These are phyloP conservation scores for Sapria himalayana DNA, from an alignment of 345 rosid species.

Conservation along the genomic window DNA sequence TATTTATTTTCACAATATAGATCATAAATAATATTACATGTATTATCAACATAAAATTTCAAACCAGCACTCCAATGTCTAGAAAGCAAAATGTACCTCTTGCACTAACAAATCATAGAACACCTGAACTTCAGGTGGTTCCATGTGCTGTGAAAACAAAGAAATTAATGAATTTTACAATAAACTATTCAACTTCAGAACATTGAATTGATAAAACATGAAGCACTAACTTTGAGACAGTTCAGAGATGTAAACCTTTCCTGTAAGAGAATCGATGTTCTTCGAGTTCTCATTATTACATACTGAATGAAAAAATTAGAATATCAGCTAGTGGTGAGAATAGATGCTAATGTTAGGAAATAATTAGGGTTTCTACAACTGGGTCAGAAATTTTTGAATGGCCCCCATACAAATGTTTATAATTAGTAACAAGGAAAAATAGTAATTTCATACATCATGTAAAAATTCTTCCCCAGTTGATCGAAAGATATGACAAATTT, in stretches of 20 bases:
- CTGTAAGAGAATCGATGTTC: slow-evolving; percentile 63
- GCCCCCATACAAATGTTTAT: no score
- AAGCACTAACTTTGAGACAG: slow-evolving; percentile 71
- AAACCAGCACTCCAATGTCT: no score
- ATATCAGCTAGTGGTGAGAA: no score
- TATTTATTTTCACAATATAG: no score
- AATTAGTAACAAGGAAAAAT: no score
- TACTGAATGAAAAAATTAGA: slow-evolving; percentile 36
- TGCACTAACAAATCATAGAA: slow-evolving; percentile 78
- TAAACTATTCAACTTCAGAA: slow-evolving; percentile 5
- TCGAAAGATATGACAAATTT: slow-evolving; percentile 57
- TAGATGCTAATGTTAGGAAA: no score
- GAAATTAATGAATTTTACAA: slow-evolving; percentile 8
- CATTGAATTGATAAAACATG: slow-evolving; percentile 1
- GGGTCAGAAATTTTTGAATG: no score
- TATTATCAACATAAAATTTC: no score
- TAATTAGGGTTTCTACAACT: no score
- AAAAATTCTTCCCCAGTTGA: slow-evolving; percentile 71
- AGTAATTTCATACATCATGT: slow-evolving; percentile 41
- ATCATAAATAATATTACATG: no score
- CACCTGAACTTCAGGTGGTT: slow-evolving; percentile 98
- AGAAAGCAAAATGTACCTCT: no score
- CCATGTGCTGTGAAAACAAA: slow-evolving; percentile 68
- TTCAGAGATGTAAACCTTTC: slow-evolving; percentile 91
- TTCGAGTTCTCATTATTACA: slow-evolving; percentile 56